phyloP scores from a whole-genome alignment of 495 filamentous ascomycete species.

The Aspergillus biplanus region DNA sequence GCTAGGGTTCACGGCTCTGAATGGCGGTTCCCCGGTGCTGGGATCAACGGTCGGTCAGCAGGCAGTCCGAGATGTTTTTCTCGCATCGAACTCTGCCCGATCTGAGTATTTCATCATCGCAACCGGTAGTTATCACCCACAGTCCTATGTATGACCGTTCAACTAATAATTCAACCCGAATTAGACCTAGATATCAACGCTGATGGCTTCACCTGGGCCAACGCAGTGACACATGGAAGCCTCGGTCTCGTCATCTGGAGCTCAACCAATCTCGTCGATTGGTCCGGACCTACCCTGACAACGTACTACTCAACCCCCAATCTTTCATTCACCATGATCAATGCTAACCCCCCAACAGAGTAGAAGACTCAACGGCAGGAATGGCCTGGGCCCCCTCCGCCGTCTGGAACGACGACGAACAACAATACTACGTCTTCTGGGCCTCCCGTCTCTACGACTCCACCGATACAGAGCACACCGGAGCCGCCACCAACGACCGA shows the following conservation, averaged over 20 bases:
- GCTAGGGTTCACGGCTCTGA: slow-evolving; percentile 14
- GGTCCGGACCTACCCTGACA: slow-evolving; percentile 13
- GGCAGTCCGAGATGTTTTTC: slow-evolving; percentile 15
- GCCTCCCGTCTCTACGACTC: slow-evolving; percentile 5
- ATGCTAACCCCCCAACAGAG: slow-evolving; percentile 4
- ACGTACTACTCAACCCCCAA: slow-evolving; percentile 6
- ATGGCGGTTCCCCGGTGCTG: slow-evolving; percentile 13
- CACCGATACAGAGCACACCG: slow-evolving; percentile 3
- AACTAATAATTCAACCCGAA: not conserved
- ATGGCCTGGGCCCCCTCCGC: slow-evolving; percentile 21
- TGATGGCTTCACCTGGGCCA: slow-evolving; percentile 19
- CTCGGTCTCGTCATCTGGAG: slow-evolving; percentile 8
- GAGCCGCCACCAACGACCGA: slow-evolving; percentile 10
- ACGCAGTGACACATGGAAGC: slow-evolving; percentile 12
- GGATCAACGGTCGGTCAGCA: slow-evolving; percentile 4
- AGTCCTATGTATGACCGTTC: not conserved
- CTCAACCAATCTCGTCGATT: slow-evolving; percentile 14
- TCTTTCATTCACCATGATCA: not conserved
- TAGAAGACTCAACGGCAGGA: slow-evolving; percentile 14
- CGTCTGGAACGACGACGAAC: slow-evolving; percentile 12
- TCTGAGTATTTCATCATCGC: slow-evolving; percentile 18
- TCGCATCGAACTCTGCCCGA: slow-evolving; percentile 5
- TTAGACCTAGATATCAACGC: slow-evolving; percentile 22
- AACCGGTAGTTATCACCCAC: slow-evolving; percentile 2
- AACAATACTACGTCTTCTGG: slow-evolving; percentile 21